phyloP scores from a whole-genome alignment of 1,284 basidiomycete genomes.

The Ganoderma lucidum region DNA sequence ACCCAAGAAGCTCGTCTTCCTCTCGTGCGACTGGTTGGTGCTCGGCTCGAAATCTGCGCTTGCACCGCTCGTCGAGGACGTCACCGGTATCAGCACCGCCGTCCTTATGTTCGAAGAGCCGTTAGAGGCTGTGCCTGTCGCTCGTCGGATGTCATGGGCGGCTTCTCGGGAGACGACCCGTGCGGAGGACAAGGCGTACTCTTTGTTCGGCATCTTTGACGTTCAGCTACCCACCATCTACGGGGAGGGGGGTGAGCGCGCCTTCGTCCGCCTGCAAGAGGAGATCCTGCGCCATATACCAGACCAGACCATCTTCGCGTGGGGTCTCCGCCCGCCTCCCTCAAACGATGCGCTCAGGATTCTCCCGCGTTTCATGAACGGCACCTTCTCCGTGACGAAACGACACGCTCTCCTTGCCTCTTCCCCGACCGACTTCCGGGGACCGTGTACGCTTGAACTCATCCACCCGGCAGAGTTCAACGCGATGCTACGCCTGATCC shows the following conservation, averaged over 20 bases:
- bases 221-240: slow-evolving; percentile 26
- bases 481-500: not conserved
- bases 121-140: slow-evolving; percentile 19
- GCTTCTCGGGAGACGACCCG: slow-evolving; percentile 18
- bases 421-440: not conserved
- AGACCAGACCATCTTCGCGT: slow-evolving; percentile 27
- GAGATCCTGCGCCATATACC: slow-evolving; percentile 23
- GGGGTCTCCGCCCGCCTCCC: slow-evolving; percentile 11
- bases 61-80: slow-evolving; percentile 21
- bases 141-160: slow-evolving; percentile 29
- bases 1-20: slow-evolving; percentile 22
- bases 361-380: not conserved
- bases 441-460: not conserved
- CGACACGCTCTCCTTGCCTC: not conserved
- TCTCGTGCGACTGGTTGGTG: slow-evolving; percentile 18
- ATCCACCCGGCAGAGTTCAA: not conserved
- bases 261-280: slow-evolving; percentile 27
- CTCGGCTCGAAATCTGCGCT: slow-evolving; percentile 24
- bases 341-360: not conserved
- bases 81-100: slow-evolving; percentile 19
- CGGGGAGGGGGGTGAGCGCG: slow-evolving; percentile 20
- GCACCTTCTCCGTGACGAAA: not conserved
- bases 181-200: slow-evolving; percentile 27
- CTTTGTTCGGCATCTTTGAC: slow-evolving; percentile 27
- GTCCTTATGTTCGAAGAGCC: slow-evolving; percentile 19